Base-by-base conservation (phyloP, 208 protist genomes). In the Trichomonas vaginalis region DNA sequence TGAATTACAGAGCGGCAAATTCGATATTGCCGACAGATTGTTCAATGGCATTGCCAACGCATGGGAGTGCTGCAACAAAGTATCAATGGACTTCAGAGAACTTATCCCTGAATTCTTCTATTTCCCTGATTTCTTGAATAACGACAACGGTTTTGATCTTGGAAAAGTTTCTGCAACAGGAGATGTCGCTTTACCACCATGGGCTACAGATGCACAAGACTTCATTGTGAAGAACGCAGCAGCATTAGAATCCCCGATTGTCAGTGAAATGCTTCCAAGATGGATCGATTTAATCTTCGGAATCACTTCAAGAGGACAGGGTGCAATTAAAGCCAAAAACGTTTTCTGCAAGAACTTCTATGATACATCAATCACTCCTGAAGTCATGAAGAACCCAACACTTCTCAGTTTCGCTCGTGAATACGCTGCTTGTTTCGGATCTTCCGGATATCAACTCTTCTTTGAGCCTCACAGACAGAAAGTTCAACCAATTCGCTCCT, bases 201-300 rank as follows among this genome's bases (percentile, higher is more conserved):
- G 96, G 96, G 95, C 96, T 40, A 51, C 37, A 56, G 15, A 82
- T 1, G 42, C 95, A 0, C 95, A 96, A 42, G 95, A 96, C 35
- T 98, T 98, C 86, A 97, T 98, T 1, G 15, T n/a, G 0, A 97
- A 96, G n/a, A 97, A 97, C 95, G 95, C 96, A 61, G 62, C 92
- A 15, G 97, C 97, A 32, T 96, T 98, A 1, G 97, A 98, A 79
- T 96, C 95, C 40, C 96, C 97, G n/a, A 90, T 96, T 48, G 97
- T 97, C 0, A 96, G 95, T 32, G 90, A 35, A 21, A 27, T 97
- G 6, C 56, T 98, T 48, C 96, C 97, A 49, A 27, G 70, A n/a
- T 98, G 97, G 97, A 98, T 98, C 47, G 97, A 98, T 56, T 90
- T 98, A 17, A 97, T 98, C 39, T 98, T 97, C 95, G 97, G 97